Evolutionary conservation across 495 filamentous ascomycete genomes (phyloP), one percentile per base, ranked within the genome.

Genomic region (Penicillium antarcticum): DNA sequence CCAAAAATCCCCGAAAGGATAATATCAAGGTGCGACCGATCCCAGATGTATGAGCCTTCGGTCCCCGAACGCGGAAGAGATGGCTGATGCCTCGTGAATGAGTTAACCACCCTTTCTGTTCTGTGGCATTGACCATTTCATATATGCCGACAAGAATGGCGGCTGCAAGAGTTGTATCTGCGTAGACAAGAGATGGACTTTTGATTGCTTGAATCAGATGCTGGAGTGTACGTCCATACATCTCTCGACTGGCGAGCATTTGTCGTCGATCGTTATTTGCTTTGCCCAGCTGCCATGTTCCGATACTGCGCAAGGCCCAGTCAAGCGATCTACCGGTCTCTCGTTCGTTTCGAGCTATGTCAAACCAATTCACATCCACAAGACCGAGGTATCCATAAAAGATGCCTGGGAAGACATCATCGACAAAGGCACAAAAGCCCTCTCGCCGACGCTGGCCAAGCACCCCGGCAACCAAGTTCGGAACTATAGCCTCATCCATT

Each of bases 61-160:
- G 51, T 0, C 71, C 69, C 1, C 72, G 68, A 10, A 63, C 42
- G 3, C 47, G 50, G 17, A 71, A 58, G 12, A 73, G 56, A 29
- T 51, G 43, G 5, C 45, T 57, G 8, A 70, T 63, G 16, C 71
- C 72, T 3, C 66, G 60, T 3, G 72, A 63, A 49, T 74, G 71
- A 11, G 61, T 51, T 14, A 74, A 49, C 66, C 69, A 74, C 1
- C 65, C 61, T 14, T 60, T 43, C 10, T 55, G 39, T 5, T 46
- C 56, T 2, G 67, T 63, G 1, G 53, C 53, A 36, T 61, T 64
- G 18, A 65, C 42, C 46, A 70, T 41, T 40, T 74, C 70, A 45
- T 69, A 74, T 13, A 66, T 41, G 4, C 58, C 63, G 1, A 73
- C 57, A 1, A 71, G 53, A 17, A 65, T 60, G 0, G 67, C 66